Evolutionary conservation across 2,329 filamentous ascomycete species (phyloP).

Genomic region (Aspergillus sp.): DNA sequence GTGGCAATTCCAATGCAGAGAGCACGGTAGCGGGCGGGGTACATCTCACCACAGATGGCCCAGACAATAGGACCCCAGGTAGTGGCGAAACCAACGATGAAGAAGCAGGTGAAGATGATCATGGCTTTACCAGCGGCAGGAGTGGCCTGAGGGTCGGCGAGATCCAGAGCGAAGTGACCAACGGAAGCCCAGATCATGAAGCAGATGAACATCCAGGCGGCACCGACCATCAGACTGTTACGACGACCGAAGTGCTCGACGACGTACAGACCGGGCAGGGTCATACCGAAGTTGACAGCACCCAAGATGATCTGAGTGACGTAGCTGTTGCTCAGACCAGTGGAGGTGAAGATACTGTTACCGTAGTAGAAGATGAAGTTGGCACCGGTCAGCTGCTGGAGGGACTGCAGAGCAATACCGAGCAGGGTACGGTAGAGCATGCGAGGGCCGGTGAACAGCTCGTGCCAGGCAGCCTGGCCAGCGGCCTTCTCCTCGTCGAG

Average conservation of each 20-base stretch:
- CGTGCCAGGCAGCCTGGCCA: conserved; percentile 43
- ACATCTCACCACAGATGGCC: conserved; percentile 49
- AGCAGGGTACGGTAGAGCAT: conserved; percentile 51
- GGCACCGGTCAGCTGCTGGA: conserved; percentile 52
- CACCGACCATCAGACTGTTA: conserved; percentile 66
- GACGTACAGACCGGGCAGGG: conserved; percentile 68
- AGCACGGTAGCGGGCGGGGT: conserved; percentile 58
- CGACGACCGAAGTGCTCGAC: conserved; percentile 71
- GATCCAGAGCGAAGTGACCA: conserved; percentile 50
- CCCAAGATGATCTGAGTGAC: conserved; percentile 68
- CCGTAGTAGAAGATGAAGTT: conserved; percentile 57
- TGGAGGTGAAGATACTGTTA: conserved; percentile 65
- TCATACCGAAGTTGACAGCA: conserved; percentile 68
- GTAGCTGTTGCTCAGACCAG: conserved; percentile 67
- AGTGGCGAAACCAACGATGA: conserved; percentile 70
- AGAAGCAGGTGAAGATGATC: conserved; percentile 73
- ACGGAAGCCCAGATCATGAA: conserved; percentile 61
- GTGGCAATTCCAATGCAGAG: conserved; percentile 77
- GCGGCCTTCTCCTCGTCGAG: conserved; percentile 56
- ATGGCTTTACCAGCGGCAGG: conserved; percentile 62
- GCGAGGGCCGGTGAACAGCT: conserved; percentile 50
- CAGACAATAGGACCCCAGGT: conserved; percentile 67
- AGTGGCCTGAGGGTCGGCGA: conserved; percentile 44
- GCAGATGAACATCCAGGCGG: conserved; percentile 68
- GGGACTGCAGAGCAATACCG: conserved; percentile 48